These are phyloP conservation scores for Talaromyces amestolkiae DNA, from an alignment of 2,329 filamentous ascomycete species.

Conservation along the genomic window DNA sequence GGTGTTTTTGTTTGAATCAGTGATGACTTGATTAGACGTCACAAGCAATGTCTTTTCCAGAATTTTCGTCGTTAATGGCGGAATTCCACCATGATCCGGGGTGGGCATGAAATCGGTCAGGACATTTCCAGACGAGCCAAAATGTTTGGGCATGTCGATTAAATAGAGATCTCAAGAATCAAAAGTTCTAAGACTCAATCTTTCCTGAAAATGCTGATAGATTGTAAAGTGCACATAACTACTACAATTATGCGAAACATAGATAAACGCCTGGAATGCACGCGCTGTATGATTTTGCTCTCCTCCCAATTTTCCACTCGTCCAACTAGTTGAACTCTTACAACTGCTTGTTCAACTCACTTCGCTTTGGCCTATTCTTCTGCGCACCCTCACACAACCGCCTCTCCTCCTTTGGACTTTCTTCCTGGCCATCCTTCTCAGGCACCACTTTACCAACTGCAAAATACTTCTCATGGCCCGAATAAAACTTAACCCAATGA, in stretches of 20 bases:
- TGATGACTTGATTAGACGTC: conserved; percentile 12
- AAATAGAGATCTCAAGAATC: conserved; percentile 27
- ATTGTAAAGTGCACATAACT: not conserved
- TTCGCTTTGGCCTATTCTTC: conserved; percentile 60
- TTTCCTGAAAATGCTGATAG: not conserved
- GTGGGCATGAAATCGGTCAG: conserved; percentile 22
- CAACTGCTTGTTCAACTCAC: conserved; percentile 18
- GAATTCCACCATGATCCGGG: conserved; percentile 36
- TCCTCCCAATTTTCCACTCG: not conserved
- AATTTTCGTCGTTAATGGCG: conserved; percentile 32
- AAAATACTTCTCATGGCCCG: conserved; percentile 74
- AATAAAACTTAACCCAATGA: conserved; percentile 84
- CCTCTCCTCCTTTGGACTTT: conserved; percentile 49
- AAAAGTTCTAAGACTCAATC: conserved; percentile 18
- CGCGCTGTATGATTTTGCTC: not conserved
- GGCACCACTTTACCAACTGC: conserved; percentile 71
- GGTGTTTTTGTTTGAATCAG: conserved; percentile 19
- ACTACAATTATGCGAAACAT: not conserved
- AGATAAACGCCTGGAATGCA: conserved; percentile 9
- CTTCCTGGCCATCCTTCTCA: conserved; percentile 43
- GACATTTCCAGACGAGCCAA: conserved; percentile 1
- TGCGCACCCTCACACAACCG: conserved; percentile 69
- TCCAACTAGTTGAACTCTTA: not conserved
- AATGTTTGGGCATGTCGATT: conserved; percentile 30
- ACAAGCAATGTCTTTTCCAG: conserved; percentile 23